phyloP scores from a whole-genome alignment of 768 basidiomycete species.

The Lentinula lateritia region DNA sequence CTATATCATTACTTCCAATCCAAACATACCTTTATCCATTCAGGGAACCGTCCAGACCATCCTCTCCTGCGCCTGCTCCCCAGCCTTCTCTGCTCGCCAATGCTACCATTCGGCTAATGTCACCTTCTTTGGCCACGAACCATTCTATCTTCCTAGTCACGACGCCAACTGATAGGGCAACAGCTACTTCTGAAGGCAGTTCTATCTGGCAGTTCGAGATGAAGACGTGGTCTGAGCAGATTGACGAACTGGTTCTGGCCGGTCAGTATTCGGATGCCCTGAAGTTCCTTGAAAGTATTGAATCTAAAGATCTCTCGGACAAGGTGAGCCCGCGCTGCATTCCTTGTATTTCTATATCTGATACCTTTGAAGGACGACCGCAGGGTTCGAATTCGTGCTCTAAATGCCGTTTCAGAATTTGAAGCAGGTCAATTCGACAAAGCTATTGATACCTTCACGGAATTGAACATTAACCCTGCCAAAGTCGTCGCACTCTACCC shows the following conservation, averaged over 20 bases:
- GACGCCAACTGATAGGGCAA: conserved; percentile 68
- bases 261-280: conserved; percentile 76
- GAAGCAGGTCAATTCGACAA: conserved; percentile 59
- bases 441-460: conserved; percentile 84
- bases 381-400: conserved; percentile 53
- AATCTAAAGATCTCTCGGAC: conserved; percentile 52
- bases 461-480: conserved; percentile 88
- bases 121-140: conserved; percentile 44
- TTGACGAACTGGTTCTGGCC: conserved; percentile 73
- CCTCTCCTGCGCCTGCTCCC: conserved; percentile 16
- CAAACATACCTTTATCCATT: conserved; percentile 69
- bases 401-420: conserved; percentile 80
- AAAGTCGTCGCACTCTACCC: conserved; percentile 91
- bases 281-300: conserved; percentile 68
- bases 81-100: conserved; percentile 25
- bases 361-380: conserved; percentile 41
- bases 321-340: conserved; percentile 37
- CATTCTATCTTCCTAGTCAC: conserved; percentile 59
- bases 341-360: conserved; percentile 1
- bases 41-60: conserved; percentile 21
- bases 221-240: conserved; percentile 71
- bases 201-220: conserved; percentile 73
- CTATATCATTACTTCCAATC: conserved; percentile 52
- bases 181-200: conserved; percentile 65
- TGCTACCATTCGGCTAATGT: conserved; percentile 60